A percentile compares a stretch with the other conserved stretches of the same genome.
These are phyloP conservation scores for Dovyalis caffra DNA, from an alignment of 345 rosid species.

Conservation along the genomic window DNA sequence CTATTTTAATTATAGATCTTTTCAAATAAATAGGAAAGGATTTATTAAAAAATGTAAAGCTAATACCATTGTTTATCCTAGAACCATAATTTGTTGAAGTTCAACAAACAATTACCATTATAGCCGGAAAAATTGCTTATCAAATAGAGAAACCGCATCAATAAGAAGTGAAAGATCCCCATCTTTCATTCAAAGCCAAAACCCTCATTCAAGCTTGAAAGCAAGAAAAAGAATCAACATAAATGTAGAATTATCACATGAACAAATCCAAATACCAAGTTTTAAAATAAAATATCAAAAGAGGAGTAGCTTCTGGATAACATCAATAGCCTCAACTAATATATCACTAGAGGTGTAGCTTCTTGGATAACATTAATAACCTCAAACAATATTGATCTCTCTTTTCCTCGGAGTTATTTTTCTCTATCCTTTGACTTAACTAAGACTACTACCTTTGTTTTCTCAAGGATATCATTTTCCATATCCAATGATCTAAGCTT, in stretches of 20 bases:
- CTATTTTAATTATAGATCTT: constrained; percentile 25
- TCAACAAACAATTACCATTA: constrained; percentile 99
- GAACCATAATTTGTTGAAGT: constrained; percentile 96
- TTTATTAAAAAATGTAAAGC: constrained; percentile 73
- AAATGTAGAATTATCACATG: constrained; percentile 28
- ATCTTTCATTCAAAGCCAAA: constrained; percentile 53
- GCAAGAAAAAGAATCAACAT: constrained; percentile 14
- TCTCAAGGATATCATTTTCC: constrained; percentile 27
- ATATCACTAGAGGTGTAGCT: too few relatives aligned
- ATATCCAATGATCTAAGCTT: constrained; percentile 21
- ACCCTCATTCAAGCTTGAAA: constrained; percentile 36
- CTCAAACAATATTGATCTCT: constrained; percentile 60
- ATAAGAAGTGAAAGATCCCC: constrained; percentile 92
- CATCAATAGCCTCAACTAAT: constrained; percentile 61
- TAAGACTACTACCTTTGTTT: constrained; percentile 50
- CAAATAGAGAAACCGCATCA: constrained; percentile 83
- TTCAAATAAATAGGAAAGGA: constrained; percentile 31
- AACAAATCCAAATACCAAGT: constrained; percentile 52
- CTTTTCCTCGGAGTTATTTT: constrained; percentile 59
- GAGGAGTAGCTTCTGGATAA: constrained; percentile 81
- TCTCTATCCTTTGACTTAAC: constrained; percentile 62
- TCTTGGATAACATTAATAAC: too few relatives aligned
- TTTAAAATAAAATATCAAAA: constrained; percentile 64
- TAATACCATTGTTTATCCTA: constrained; percentile 86
- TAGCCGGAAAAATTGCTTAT: constrained; percentile 96